Evolutionary conservation across 352 stramenopile genomes (phyloP), one percentile per base, ranked within the genome.

Genomic region (Pythium myriotylum): DNA sequence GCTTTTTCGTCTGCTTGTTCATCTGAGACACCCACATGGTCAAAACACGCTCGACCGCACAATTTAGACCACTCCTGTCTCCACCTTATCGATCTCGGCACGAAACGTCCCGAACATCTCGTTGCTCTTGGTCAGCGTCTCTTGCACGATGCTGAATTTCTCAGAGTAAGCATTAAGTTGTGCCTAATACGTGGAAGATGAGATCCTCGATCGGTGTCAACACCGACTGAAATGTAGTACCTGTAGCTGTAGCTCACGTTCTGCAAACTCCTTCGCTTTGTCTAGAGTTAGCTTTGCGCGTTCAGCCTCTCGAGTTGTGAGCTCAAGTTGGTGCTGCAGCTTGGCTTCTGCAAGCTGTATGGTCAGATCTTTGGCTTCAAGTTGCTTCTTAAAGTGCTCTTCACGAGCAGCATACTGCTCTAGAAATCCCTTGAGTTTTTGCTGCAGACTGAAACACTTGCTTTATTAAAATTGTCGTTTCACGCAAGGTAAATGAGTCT

Each of bases 71-170:
- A 35, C 5, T 35, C 10, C 29, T 35, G 29, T 35, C 10, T 24
- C 20, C 8, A 78, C 78, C 76, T 94, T 94, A 61, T 92, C 83
- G 71, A 95, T 94, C 51, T 95, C 86, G n/a, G 85, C 68, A 22
- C 86, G 84, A 62, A 94, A 89, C 4, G 78, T 90, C 6, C 72
- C 73, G 51, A 95, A 95, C 83, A 95, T 90, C 32, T 88, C 71
- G 54, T 95, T 93, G 69, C 84, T 95, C 59, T 94, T 92, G 17
- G 74, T 79, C 10, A 95, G 75, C 9, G 84, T 95, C 42, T 95
- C 83, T 62, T 95, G 84, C 7, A 94, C 84, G 9, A 87, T 71
- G 33, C 92, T 83, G 51, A 94, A 94, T 67, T 94, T 94, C 37
- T 93, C 83, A 23, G 81, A 92, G 73, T 95, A 95, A 26, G 81